phyloP scores from a whole-genome alignment of 2,329 filamentous ascomycete genomes.

The Ciborinia camelliae region DNA sequence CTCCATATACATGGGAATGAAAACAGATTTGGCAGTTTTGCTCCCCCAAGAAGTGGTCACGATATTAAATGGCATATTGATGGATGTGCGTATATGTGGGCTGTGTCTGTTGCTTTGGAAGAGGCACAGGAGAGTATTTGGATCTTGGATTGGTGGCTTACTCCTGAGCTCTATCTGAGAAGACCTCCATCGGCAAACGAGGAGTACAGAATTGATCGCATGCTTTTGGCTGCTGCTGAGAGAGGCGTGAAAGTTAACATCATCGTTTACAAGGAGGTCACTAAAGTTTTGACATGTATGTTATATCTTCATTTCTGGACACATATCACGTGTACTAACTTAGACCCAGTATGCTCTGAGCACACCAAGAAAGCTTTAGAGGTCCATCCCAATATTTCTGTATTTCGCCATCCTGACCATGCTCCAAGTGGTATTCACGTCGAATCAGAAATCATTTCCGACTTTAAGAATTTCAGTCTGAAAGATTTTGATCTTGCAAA shows the following conservation, averaged over 20 bases:
- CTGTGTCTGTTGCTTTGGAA: constrained; percentile 75
- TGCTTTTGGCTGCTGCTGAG: constrained; percentile 78
- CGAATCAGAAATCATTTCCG: constrained; percentile 64
- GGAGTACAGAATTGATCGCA: constrained; percentile 76
- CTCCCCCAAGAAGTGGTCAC: constrained; percentile 67
- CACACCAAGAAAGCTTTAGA: constrained; percentile 82
- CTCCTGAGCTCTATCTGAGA: constrained; percentile 78
- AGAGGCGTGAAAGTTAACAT: constrained; percentile 80
- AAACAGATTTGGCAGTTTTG: constrained; percentile 66
- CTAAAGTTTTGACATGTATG: constrained; percentile 75
- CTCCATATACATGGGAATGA: constrained; percentile 43
- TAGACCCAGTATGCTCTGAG: constrained; percentile 54
- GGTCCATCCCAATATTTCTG: constrained; percentile 78
- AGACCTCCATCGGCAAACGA: constrained; percentile 79
- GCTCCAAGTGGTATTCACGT: constrained; percentile 68
- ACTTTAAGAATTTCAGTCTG: constrained; percentile 49
- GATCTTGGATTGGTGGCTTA: constrained; percentile 90
- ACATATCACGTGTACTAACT: constrained; percentile 21
- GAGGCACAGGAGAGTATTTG: constrained; percentile 68
- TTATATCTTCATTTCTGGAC: constrained; percentile 38
- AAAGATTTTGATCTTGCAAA: constrained; percentile 56
- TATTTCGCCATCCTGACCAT: constrained; percentile 90
- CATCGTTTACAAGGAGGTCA: constrained; percentile 90
- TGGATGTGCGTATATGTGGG: constrained; percentile 80
- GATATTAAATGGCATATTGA: constrained; percentile 85